These are phyloP conservation scores for Odontarrhena argentea DNA, from an alignment of 345 rosid species.

Conservation along the genomic window DNA sequence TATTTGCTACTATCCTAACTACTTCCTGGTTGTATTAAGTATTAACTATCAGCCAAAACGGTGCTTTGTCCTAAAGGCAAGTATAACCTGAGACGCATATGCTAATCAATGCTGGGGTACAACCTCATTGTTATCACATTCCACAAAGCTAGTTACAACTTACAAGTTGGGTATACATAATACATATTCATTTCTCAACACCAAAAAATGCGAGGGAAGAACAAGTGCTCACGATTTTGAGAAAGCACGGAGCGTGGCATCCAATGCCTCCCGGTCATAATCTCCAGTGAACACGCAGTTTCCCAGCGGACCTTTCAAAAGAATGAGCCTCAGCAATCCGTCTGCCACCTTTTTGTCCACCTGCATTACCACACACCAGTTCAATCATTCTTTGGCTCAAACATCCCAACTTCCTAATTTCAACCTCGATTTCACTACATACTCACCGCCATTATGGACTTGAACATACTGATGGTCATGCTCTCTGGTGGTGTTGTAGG, in stretches of 20 bases:
- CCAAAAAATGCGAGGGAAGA: conserved; percentile 6
- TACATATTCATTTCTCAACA: conserved; percentile 16
- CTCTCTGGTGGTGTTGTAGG: conserved; percentile 74
- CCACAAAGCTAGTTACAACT: conserved; percentile 32
- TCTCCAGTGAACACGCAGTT: conserved; percentile 93
- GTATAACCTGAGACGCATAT: not conserved
- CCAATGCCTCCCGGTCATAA: conserved; percentile 78
- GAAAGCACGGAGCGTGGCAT: conserved; percentile 80
- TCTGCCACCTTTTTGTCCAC: conserved; percentile 99
- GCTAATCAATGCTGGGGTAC: not conserved
- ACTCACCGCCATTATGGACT: conserved; percentile 95
- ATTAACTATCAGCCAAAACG: conserved; percentile 3
- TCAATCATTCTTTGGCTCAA: conserved; percentile 6
- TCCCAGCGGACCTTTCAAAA: conserved; percentile 90
- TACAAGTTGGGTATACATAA: conserved; percentile 20
- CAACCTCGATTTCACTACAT: not conserved
- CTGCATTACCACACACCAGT: conserved; percentile 43
- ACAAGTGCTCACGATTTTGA: conserved; percentile 33
- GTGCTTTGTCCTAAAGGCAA: not conserved
- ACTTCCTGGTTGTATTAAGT: not conserved
- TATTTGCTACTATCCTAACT: conserved; percentile 4
- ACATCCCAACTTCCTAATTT: not conserved
- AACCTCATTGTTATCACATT: conserved; percentile 27
- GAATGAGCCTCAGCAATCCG: conserved; percentile 89
- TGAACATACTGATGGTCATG: conserved; percentile 91